Base-by-base conservation (phyloP, 495 filamentous ascomycete genomes). In the Hypomontagnella submonticulosa region DNA sequence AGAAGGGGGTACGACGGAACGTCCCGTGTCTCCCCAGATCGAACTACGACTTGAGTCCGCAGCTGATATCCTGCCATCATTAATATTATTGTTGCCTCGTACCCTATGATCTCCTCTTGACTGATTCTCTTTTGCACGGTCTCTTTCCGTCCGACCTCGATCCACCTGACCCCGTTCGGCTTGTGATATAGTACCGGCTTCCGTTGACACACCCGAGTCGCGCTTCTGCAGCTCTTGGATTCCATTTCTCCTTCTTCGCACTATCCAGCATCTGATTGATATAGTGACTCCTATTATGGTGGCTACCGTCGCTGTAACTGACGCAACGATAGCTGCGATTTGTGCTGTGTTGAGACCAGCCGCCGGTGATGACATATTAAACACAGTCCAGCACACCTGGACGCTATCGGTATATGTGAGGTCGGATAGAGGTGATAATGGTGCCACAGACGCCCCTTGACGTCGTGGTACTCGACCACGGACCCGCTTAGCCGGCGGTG, bases 1-100 rank as follows among this genome's bases (percentile, higher is more conserved):
- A 6, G 62, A 50, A 9, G 47, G 13, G 16, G 64, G 58, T 4
- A 42, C 44, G 11, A 43, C 16, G 9, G 53, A 43, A 13, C n/a
- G 15, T 0, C 52, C 34, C 7, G 40, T 46, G 9, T 57, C 64
- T 16, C 58, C 64, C 53, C 57, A 67, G n/a, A 67, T 62, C 23
- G 64, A 67, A 18, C 58, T 67, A n/a, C 37, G 58, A 16, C 3
- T 38, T 1, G 64, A 46, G 8, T 34, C 57, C 6, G 57, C 40
- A 30, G 33, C 46, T 32, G 64, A 67, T 15, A 16, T 16, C 43
- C 57, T 56, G 1, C 9, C 18, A 13, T 44, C 41, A 9, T 43
- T 20, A 2, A n/a, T 47, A 9, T 43, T 20, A 2, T n/a, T 47
- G 33, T 34, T 3, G n/a, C 30, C 51, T 52, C 33, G 33, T 37